Base-by-base conservation (phyloP, 805 yeast genomes). In the Isabelozyma rhagii region DNA sequence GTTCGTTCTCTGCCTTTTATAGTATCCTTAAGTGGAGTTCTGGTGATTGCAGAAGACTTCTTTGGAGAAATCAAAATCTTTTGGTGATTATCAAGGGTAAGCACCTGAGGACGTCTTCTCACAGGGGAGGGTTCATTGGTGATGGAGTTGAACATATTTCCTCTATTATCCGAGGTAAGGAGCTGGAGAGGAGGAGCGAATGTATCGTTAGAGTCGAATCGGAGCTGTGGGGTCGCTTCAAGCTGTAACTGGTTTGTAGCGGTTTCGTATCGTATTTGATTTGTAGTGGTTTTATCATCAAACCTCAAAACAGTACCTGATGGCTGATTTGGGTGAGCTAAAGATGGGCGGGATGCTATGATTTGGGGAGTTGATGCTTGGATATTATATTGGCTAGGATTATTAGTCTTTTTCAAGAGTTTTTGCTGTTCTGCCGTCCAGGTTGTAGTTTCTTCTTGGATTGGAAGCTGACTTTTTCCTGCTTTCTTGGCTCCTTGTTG, bases 31-130 rank as follows among this genome's bases (percentile, higher is more conserved):
- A 51, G 42, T 40, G 64, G 63, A 18, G 65, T 59, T 52, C 31
- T 46, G 45, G 36, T 31, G n/a, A 31, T 31, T 4, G 55, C 46
- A 40, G 48, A 49, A 21, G 41, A 46, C 47, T 71, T 71, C 28
- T 60, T 54, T 1, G 75, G 74, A 25, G 72, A 68, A 4, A 69
- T 58, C 9, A 67, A 13, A 8, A 67, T 56, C 3, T 72, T 67
- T 17, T 62, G 67, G 3, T 63, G 55, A 31, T 31, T 31, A 31
- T 31, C 36, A 13, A 31, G 36, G 40, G 55, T 52, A 5, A 21
- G 13, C 5, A 14, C 14, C 13, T 39, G 41, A 9, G 17, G 17
- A 11, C 21, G 11, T 39, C 41, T 39, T 5, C 44, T 47, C 3
- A 47, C 45, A 1, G 59, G 65, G n/a, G 59, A 50, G n/a, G 50